phyloP scores from a whole-genome alignment of 23 red algal species.

The Chondrus crispus region DNA sequence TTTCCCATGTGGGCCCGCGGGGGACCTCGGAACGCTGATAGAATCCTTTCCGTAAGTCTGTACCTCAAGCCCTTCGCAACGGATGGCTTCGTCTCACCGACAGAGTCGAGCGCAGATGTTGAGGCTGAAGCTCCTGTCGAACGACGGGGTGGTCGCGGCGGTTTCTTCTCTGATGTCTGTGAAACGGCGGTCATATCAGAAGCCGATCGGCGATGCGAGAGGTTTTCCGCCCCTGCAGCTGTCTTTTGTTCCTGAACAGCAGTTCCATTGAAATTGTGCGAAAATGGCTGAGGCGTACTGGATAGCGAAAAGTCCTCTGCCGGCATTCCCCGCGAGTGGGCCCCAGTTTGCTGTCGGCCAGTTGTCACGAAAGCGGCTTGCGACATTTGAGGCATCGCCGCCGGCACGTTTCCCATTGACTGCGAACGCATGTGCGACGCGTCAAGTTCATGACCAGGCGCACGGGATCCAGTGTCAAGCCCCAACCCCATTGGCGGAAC shows the following conservation, averaged over 20 bases:
- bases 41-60: slow-evolving; percentile 29
- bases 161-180: slow-evolving; percentile 48
- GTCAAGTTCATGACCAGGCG: neutral
- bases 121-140: neutral
- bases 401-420: slow-evolving; percentile 22
- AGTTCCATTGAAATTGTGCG: slow-evolving; percentile 52
- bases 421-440: slow-evolving; percentile 30
- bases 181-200: slow-evolving; percentile 46
- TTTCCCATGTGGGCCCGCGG: slow-evolving; percentile 70
- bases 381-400: neutral
- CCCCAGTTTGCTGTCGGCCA: neutral
- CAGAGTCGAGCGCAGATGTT: slow-evolving; percentile 4
- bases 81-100: neutral
- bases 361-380: neutral
- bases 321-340: neutral
- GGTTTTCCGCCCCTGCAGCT: neutral
- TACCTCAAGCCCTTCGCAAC: slow-evolving; percentile 33
- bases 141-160: slow-evolving; percentile 14
- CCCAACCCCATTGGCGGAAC: slow-evolving; percentile 14
- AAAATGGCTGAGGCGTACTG: no score
- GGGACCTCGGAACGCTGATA: slow-evolving; percentile 36
- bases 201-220: slow-evolving; percentile 35
- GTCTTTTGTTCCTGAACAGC: neutral
- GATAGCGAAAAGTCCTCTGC: neutral
- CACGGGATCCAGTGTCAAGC: neutral